Conservation (phyloP, 2,329 filamentous ascomycete genomes). For the Pseudogymnoascus sp. region DNA sequence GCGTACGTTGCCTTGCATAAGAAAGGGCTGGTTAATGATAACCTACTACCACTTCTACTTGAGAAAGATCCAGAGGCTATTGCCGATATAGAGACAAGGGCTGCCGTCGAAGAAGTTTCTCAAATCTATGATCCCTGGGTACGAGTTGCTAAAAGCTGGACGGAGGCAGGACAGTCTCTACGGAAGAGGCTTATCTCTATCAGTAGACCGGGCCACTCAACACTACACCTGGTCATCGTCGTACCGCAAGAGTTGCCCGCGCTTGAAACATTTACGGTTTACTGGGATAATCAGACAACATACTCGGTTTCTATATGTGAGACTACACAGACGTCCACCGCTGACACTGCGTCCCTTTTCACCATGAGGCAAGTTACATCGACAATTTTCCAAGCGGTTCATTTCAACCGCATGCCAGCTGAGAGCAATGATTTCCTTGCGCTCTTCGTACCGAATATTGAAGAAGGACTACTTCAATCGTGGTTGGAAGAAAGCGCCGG, state of each 20-base stretch:
- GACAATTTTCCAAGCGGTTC: constrained; percentile 6
- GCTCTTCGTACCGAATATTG: constrained; percentile 7
- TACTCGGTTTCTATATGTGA: not conserved
- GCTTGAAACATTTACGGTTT: constrained; percentile 20
- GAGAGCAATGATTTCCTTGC: not conserved
- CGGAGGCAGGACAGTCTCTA: not conserved
- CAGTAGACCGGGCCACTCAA: not conserved
- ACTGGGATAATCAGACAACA: constrained; percentile 25
- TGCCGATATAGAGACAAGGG: constrained; percentile 27
- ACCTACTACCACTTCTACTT: constrained; percentile 59
- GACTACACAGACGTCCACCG: not conserved
- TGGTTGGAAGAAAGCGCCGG: constrained; percentile 5
- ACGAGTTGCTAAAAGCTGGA: constrained; percentile 28
- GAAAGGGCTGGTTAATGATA: constrained; percentile 66
- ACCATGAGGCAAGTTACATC: constrained; percentile 8
- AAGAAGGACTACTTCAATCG: not conserved
- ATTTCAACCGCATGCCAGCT: not conserved
- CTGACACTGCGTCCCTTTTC: not conserved
- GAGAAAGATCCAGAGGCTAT: constrained; percentile 35
- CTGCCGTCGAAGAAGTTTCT: constrained; percentile 26
- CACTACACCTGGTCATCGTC: constrained; percentile 10
- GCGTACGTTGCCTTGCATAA: constrained; percentile 65
- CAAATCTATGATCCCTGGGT: constrained; percentile 33
- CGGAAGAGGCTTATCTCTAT: not conserved
- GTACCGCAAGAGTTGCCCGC: constrained; percentile 19